Conservation (phyloP, 2,329 filamentous ascomycete genomes). For the Diaporthe capsici region DNA sequence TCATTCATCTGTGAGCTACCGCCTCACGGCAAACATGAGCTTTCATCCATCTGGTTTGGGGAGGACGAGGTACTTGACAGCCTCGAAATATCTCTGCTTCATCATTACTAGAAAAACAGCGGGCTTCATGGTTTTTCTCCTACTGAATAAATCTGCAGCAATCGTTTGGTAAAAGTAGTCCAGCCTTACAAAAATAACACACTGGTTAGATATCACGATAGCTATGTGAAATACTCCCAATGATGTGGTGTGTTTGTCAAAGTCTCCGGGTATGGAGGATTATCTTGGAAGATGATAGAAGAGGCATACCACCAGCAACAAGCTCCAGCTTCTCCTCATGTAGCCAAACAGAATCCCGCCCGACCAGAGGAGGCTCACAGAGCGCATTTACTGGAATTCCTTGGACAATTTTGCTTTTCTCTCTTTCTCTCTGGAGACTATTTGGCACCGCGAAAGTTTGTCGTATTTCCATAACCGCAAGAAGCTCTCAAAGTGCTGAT, state of each 20-base stretch:
- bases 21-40: neutral
- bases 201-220: neutral
- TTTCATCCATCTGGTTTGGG: neutral
- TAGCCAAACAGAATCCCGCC: no score
- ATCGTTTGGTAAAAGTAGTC: neutral
- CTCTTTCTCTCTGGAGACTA: neutral
- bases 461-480: neutral
- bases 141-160: neutral
- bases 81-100: neutral
- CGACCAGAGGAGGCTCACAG: no score
- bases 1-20: accelerated
- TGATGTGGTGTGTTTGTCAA: neutral
- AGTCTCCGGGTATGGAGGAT: neutral
- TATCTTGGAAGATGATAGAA: neutral
- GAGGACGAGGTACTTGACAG: no score
- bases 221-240: neutral
- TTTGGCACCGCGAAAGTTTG: no score
- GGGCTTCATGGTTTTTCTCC: neutral
- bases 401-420: neutral
- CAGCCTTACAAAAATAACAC: neutral
- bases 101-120: neutral
- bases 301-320: neutral
- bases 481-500: neutral
- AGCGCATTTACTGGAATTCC: no score
- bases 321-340: no score